These are phyloP conservation scores for Lactifluus subvellereus DNA, from an alignment of 768 basidiomycete species.

Conservation along the genomic window DNA sequence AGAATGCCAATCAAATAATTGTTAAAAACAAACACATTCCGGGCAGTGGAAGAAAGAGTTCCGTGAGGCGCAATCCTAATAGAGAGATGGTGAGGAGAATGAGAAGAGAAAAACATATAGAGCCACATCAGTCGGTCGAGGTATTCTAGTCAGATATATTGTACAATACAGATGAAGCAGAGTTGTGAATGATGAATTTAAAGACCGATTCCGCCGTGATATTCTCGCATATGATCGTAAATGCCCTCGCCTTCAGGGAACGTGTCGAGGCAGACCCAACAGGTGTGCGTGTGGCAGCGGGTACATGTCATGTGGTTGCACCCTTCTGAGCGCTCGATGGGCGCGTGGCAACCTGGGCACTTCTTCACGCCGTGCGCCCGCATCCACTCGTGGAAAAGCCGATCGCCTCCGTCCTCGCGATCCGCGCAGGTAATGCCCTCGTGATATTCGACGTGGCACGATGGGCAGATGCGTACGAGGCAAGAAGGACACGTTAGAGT, in stretches of 20 bases:
- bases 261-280: conserved; percentile 72
- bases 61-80: not conserved
- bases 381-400: conserved; percentile 61
- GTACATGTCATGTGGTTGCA: conserved; percentile 84
- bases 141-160: not conserved
- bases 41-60: not conserved
- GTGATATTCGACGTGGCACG: conserved; percentile 55
- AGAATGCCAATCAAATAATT: conserved; percentile 19
- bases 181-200: not conserved
- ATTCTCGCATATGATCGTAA: conserved; percentile 69
- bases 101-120: not conserved
- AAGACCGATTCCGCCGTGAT: conserved; percentile 47
- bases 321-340: conserved; percentile 67
- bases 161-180: not conserved
- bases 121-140: not conserved
- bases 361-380: conserved; percentile 58
- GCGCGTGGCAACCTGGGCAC: conserved; percentile 65
- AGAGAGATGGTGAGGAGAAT: not conserved
- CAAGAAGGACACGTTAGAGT: conserved; percentile 68
- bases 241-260: conserved; percentile 64
- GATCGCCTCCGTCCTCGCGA: conserved; percentile 43
- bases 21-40: not conserved
- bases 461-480: conserved; percentile 59
- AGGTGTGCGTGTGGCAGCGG: conserved; percentile 69
- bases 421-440: conserved; percentile 64